A percentile compares a stretch with the other conserved stretches of the same genome.
phyloP scores from a whole-genome alignment of 306 rosid genomes.

The Lathyrus tuberosus region DNA sequence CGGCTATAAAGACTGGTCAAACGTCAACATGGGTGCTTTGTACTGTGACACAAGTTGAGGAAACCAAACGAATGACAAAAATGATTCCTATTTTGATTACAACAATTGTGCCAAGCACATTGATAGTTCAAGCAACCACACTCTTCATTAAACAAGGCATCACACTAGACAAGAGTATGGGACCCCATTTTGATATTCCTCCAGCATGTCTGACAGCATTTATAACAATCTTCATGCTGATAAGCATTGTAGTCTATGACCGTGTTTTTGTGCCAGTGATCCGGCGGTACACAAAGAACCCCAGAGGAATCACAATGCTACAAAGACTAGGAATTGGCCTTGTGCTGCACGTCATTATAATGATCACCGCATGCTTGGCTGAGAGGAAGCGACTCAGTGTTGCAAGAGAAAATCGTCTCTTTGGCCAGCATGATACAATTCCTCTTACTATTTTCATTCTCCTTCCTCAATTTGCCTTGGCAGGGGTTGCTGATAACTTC shows the following conservation, averaged over 20 bases:
- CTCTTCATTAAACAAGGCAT: slow-evolving; percentile 71
- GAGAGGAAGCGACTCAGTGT: slow-evolving; percentile 64
- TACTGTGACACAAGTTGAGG: slow-evolving; percentile 84
- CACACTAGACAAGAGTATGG: slow-evolving; percentile 62
- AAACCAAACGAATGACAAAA: slow-evolving; percentile 84
- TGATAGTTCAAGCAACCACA: slow-evolving; percentile 51
- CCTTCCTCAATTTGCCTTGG: slow-evolving; percentile 41
- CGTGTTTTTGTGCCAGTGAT: slow-evolving; percentile 57
- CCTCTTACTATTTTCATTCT: slow-evolving; percentile 78
- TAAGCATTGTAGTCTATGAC: slow-evolving; percentile 63
- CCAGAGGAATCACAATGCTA: slow-evolving; percentile 80
- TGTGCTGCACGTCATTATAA: slow-evolving; percentile 50
- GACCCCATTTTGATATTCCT: slow-evolving; percentile 72
- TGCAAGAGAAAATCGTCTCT: slow-evolving; percentile 43
- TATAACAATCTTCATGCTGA: slow-evolving; percentile 66
- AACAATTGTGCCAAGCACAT: slow-evolving; percentile 63
- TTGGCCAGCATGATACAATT: slow-evolving; percentile 40
- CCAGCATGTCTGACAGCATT: slow-evolving; percentile 64
- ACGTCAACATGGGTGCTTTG: slow-evolving; percentile 65
- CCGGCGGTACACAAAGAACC: slow-evolving; percentile 63
- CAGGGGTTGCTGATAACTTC: slow-evolving; percentile 22
- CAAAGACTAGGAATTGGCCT: slow-evolving; percentile 80
- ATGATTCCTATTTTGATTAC: slow-evolving; percentile 71
- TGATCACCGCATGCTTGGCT: slow-evolving; percentile 54
- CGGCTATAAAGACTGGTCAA: slow-evolving; percentile 51